Conservation (phyloP, 1,284 basidiomycete genomes). For the Boletus albobrunnescens region DNA sequence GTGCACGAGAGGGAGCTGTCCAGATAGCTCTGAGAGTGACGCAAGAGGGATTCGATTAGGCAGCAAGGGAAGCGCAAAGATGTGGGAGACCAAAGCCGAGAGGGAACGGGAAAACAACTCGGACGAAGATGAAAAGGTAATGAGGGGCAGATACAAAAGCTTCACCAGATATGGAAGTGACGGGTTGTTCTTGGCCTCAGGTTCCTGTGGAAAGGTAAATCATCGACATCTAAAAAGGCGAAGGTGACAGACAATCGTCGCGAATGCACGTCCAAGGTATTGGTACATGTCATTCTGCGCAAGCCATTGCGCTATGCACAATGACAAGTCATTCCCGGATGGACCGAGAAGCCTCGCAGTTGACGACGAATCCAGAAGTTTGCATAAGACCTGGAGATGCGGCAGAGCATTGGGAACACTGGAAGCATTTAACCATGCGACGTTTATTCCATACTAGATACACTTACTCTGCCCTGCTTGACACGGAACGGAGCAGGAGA, state of each 20-base stretch:
- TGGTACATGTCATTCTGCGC: constrained; percentile 18
- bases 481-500: constrained; percentile 50
- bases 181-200: constrained; percentile 27
- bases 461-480: constrained; percentile 46
- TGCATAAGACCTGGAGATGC: constrained; percentile 29
- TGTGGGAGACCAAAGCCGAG: constrained; percentile 40
- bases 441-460: neutral
- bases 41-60: constrained; percentile 63
- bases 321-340: constrained; percentile 12
- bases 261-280: constrained; percentile 16
- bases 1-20: constrained; percentile 43
- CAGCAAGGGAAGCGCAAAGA: constrained; percentile 62
- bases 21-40: constrained; percentile 44
- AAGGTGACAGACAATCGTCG: constrained; percentile 24
- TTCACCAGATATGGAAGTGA: constrained; percentile 33
- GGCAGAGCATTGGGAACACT: constrained; percentile 21
- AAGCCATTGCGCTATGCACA: constrained; percentile 18
- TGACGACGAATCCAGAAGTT: constrained; percentile 22
- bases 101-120: constrained; percentile 34
- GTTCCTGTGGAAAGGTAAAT: constrained; percentile 16
- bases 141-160: constrained; percentile 27
- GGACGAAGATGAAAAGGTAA: constrained; percentile 28
- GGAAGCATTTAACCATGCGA: constrained; percentile 18
- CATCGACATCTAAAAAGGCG: neutral
- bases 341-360: constrained; percentile 7